Evolutionary conservation across 2,329 filamentous ascomycete species (phyloP).

Genomic region (Fusarium graminum): DNA sequence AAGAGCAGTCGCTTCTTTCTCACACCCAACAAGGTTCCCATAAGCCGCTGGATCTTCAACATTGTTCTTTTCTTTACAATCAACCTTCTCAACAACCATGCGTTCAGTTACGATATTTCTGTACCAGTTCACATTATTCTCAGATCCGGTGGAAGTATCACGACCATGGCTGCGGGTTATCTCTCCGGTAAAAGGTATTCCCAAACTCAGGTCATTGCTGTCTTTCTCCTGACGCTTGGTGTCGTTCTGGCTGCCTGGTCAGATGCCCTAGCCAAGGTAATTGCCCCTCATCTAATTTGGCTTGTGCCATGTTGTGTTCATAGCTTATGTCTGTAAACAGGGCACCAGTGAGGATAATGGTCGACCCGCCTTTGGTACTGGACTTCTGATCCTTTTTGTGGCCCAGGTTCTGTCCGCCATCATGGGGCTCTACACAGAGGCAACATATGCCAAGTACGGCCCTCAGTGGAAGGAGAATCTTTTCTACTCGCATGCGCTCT

Average conservation of each 20-base stretch:
- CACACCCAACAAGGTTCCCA: slow-evolving; percentile 81
- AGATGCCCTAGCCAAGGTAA: slow-evolving; percentile 85
- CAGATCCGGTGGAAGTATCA: slow-evolving; percentile 93
- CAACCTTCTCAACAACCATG: slow-evolving; percentile 97
- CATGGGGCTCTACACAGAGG: slow-evolving; percentile 95
- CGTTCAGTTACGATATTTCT: slow-evolving; percentile 96
- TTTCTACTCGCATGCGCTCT: slow-evolving; percentile 88
- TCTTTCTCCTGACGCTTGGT: slow-evolving; percentile 84
- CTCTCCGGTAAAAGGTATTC: slow-evolving; percentile 89
- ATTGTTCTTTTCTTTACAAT: slow-evolving; percentile 92
- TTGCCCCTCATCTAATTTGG: slow-evolving; percentile 27
- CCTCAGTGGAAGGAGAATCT: slow-evolving; percentile 95
- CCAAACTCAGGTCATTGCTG: slow-evolving; percentile 81
- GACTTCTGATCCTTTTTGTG: slow-evolving; percentile 84
- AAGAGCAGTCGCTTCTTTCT: slow-evolving; percentile 77
- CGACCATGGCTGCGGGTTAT: slow-evolving; percentile 92
- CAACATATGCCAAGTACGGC: slow-evolving; percentile 86
- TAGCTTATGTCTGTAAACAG: slow-evolving; percentile 15
- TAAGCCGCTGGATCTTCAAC: slow-evolving; percentile 87
- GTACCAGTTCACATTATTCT: slow-evolving; percentile 98
- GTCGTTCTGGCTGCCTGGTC: slow-evolving; percentile 91
- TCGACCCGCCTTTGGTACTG: slow-evolving; percentile 63
- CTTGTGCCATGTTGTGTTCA: slow-evolving; percentile 2
- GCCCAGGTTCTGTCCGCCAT: slow-evolving; percentile 92
- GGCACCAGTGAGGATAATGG: slow-evolving; percentile 34